Base-by-base conservation (phyloP, 305 asterid genomes). In the Fraxinus latifolia region DNA sequence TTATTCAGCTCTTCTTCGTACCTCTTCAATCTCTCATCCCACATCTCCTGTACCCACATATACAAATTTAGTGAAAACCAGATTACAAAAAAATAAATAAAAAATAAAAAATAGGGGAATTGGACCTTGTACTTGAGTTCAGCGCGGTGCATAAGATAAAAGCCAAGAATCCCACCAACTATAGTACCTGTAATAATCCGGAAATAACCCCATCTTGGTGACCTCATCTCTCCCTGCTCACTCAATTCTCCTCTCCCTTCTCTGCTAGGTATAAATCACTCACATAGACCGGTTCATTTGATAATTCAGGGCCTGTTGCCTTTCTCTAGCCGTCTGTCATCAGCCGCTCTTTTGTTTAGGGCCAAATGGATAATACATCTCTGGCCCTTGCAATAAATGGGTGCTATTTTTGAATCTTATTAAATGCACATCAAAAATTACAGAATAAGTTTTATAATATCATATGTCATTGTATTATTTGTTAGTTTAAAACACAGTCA, bases 1-100 rank as follows among this genome's bases (percentile, higher is more conserved):
- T 83, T 81, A 77, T 84, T 87, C 89, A 88, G 55, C 82, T 94
- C 97, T 88, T 91, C 93, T 86, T 93, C 98, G 70, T 94, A 94
- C 84, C 89, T 90, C 84, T 80, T 91, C 93, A 94, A 82, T 86
- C 97, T 92, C 84, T 88, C 90, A n/a, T 91, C 84, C 98, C 97
- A 93, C 92, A 91, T 91, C 82, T 91, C 97, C 97, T 92, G 80
- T 70, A n/a, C 11, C 44, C 70, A 78, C 39, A 84, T 42, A 29
- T 7, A 7, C 44, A 37, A 37, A 37, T 37, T 7, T 37, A 62
- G 12, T 37, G 19, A 14, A 9, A 71, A 32, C 55, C 50, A 67
- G 80, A 77, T 44, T 70, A 31, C 55, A 29, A 11, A n/a, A 23
- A 71, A 65, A 3, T 2, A 71, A 11, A 32, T 3, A 11, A 5